Conservation (phyloP, 306 rosid genomes). For the Sesbania bispinosa region DNA sequence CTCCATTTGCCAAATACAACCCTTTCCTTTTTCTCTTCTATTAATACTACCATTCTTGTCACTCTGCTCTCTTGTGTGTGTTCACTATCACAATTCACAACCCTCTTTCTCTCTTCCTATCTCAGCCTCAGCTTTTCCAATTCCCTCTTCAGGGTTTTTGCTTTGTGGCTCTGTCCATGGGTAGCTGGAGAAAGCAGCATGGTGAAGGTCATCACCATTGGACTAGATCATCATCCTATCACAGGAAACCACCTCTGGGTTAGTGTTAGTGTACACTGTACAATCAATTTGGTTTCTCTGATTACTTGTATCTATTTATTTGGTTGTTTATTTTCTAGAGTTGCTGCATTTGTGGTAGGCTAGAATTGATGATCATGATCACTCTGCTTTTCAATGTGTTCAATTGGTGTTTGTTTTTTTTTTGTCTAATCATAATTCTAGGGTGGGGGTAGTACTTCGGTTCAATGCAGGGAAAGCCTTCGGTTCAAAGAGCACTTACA, state of each 20-base stretch:
- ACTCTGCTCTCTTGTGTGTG: not conserved
- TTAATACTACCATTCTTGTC: not conserved
- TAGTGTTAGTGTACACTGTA: not conserved
- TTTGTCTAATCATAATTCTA: no score
- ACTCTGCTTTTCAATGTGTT: not conserved
- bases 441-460: no score
- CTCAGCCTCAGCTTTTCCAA: not conserved
- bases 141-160: no score
- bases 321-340: not conserved
- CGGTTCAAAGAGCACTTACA: no score
- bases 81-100: no score
- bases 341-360: not conserved
- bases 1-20: no score
- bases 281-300: not conserved
- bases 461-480: no score
- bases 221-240: no score
- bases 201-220: no score
- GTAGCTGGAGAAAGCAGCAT: not conserved
- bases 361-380: not conserved
- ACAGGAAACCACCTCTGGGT: no score
- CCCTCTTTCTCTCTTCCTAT: not conserved
- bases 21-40: not conserved
- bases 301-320: no score
- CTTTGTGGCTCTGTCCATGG: no score
- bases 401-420: not conserved